phyloP scores from a whole-genome alignment of 2,329 filamentous ascomycete genomes.

The Aspergillus ochraceus region DNA sequence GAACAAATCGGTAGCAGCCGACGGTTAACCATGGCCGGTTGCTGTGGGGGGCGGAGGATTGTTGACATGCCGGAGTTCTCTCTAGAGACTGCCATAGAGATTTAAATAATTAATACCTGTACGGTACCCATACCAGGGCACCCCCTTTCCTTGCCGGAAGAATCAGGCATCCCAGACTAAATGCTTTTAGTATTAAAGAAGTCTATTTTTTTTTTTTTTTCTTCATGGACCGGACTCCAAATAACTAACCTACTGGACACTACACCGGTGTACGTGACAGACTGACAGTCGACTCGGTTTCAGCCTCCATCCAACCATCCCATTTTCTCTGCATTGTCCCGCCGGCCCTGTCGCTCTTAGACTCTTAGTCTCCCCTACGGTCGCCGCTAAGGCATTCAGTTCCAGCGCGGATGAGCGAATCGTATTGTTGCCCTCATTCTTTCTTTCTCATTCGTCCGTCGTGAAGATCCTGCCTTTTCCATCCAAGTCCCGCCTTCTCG shows the following conservation, averaged over 20 bases:
- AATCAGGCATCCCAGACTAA: background rate
- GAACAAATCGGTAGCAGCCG: background rate
- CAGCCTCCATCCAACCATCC: background rate
- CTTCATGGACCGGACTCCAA: background rate
- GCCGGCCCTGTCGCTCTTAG: background rate
- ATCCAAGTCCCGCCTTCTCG: constrained; percentile 13
- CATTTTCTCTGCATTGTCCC: background rate
- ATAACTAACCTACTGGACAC: background rate
- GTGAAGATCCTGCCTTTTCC: constrained; percentile 23
- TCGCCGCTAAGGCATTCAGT: background rate
- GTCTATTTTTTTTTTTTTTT: background rate
- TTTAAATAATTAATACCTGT: background rate
- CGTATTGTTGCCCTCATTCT: constrained; percentile 1
- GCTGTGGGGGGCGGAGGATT: constrained; percentile 22
- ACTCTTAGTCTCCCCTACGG: background rate
- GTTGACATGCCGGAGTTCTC: constrained; percentile 11
- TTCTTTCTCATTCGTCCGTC: constrained; percentile 6
- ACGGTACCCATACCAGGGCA: background rate
- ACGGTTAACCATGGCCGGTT: constrained; percentile 13
- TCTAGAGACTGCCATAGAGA: background rate
- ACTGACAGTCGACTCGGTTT: no score
- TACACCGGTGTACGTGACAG: background rate
- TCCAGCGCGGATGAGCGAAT: constrained; percentile 3
- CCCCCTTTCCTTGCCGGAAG: background rate
- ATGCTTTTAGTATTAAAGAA: background rate